Evolutionary conservation across 805 yeast genomes (phyloP), one percentile per base, ranked within the genome.

Genomic region (Lipomyces mesembrius): DNA sequence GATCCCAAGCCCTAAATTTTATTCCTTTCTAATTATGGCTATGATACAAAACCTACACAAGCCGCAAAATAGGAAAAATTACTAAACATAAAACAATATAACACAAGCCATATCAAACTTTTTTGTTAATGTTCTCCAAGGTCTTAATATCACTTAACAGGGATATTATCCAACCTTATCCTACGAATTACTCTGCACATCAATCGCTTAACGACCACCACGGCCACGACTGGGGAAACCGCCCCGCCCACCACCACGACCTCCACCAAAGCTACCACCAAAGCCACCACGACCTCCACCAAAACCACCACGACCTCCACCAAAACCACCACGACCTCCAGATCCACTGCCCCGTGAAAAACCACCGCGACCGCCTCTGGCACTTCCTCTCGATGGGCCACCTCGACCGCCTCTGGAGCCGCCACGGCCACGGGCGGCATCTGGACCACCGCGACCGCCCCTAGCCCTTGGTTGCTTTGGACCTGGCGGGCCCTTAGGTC

Each of bases 401-500:
- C 81, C 76, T 56, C 71, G 65, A 61, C 78, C 77, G 11, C 79
- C 78, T 39, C 78, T 66, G 57, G 63, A 53, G 22, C 80, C 54
- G 17, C 62, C 64, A 51, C 67, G 60, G 34, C 67, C 77, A 8
- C 78, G 77, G 35, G 76, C 63, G 53, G 65, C 59, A 37, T 77
- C 74, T 55, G 76, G 71, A 46, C 80, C 76, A 43, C 76, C 75
- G 35, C 80, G 75, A 55, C 81, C 76, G 53, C 77, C 77, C 9
- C 34, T 59, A 20, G 20, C 25, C 49, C 60, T 55, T 46, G 71
- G 59, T 9, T 65, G 66, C 74, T 86, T 82, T 79, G 88, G 83
- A 83, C 97, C 95, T 53, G 93, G 94, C 58, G 86, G 86, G 64
- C 85, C 88, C 83, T 91, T 91, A 61, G 99, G 97, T 82, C 94